Conservation (phyloP, 164 flowering plant species). For the Litsea cubeba region DNA sequence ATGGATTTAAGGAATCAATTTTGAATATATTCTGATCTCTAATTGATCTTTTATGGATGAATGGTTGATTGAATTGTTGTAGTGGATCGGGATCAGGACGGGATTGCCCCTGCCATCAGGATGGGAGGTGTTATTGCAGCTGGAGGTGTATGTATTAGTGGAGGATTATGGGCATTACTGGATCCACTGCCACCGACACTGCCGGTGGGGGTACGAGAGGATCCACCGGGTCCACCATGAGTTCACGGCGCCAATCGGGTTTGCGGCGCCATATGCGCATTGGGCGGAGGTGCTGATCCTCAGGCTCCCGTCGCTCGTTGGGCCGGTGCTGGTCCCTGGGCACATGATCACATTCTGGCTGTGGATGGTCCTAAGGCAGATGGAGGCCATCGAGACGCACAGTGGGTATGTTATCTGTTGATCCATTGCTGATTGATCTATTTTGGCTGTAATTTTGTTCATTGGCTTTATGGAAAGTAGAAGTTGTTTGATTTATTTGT, state of each 20-base stretch:
- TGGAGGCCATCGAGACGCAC: constrained; percentile 92
- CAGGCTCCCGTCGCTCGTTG: constrained; percentile 78
- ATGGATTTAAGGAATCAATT: too few relatives aligned
- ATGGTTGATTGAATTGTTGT: constrained; percentile 12
- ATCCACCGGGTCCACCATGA: constrained; percentile 87
- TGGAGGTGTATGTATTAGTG: constrained; percentile 62
- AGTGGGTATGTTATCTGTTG: constrained; percentile 56
- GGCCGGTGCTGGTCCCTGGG: constrained; percentile 81
- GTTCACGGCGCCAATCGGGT: constrained; percentile 76
- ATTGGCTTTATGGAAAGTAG: too few relatives aligned
- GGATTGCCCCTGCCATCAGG: constrained; percentile 79
- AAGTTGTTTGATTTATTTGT: too few relatives aligned
- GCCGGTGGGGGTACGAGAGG: constrained; percentile 85
- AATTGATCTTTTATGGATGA: too few relatives aligned
- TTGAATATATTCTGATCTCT: neutral
- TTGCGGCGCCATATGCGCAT: constrained; percentile 86
- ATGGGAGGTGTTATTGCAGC: constrained; percentile 62
- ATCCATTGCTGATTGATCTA: too few relatives aligned
- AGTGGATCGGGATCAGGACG: constrained; percentile 69
- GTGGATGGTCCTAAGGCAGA: constrained; percentile 81
- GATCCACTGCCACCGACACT: constrained; percentile 73
- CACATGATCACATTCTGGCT: constrained; percentile 89
- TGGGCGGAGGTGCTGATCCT: constrained; percentile 87
- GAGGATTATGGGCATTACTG: constrained; percentile 86
- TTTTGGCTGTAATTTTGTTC: too few relatives aligned